phyloP scores from a whole-genome alignment of 306 rosid species.

The Cicer judaicum region DNA sequence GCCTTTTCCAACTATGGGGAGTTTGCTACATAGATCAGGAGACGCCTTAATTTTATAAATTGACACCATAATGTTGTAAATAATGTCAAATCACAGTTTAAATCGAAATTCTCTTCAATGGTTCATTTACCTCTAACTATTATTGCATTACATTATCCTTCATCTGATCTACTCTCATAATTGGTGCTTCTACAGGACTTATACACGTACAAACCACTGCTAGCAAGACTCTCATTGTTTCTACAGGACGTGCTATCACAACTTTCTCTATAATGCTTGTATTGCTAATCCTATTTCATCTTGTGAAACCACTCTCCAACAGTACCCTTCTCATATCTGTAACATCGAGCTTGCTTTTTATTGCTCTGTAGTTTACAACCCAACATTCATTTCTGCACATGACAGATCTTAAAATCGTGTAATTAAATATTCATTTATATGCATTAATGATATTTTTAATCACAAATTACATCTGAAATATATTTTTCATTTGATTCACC shows the following conservation, averaged over 20 bases:
- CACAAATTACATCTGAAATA: neutral
- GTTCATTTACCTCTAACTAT: neutral
- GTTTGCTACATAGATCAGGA: neutral
- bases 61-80: neutral
- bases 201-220: neutral
- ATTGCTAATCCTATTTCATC: neutral
- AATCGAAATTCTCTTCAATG: neutral
- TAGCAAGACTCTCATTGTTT: neutral
- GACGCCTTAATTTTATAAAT: neutral
- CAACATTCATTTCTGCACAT: constrained; percentile 2
- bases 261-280: constrained; percentile 2
- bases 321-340: neutral
- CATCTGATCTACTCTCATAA: neutral
- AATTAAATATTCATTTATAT: constrained; percentile 3
- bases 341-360: neutral
- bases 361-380: neutral
- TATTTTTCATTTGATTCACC: constrained; percentile 9
- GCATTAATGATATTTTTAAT: neutral
- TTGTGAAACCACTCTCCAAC: neutral
- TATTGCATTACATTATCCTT: neutral
- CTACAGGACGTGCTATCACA: neutral
- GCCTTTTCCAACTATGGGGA: neutral
- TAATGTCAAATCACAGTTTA: neutral
- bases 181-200: constrained; percentile 1
- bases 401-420: neutral